Evolutionary conservation across 2,329 filamentous ascomycete genomes (phyloP), one percentile per base, ranked within the genome.

Genomic region (Emmonsiellopsis sp.): DNA sequence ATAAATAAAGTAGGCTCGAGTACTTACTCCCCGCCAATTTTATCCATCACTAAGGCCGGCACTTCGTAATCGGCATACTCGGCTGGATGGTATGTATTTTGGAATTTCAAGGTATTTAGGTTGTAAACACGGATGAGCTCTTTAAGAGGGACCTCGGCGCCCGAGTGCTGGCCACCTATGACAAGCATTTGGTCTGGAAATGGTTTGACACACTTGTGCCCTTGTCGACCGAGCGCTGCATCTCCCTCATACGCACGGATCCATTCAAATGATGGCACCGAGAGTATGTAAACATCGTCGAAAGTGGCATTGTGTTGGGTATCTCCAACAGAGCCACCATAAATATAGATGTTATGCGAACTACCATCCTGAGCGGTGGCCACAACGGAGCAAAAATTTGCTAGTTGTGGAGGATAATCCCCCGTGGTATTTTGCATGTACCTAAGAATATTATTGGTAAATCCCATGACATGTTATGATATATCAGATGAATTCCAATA

Each of bases 161-260:
- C 3, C 51, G 40, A 27, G 55, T 14, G n/a, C 46, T 53, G 11
- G 33, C 70, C 71, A 5, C 70, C 70, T 21, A 72, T 52, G 13
- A 71, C 65, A 37, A 72, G 59, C 69, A 73, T 71, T 54, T 72
- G 63, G 27, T 78, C 72, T 0, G 84, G 83, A 62, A 80, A 70
- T 1, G 64, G 57, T 50, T 63, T 65, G 27, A 68, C 55, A 53
- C 69, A 72, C 34, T 61, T 59, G 55, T 71, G 65, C 2, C 61
- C 60, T 14, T 60, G 61, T 36, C 66, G 62, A 14, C 63, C 65
- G 46, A 61, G 57, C 21, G 49, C 14, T 9, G 13, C 21, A 13
- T 49, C 52, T 3, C 65, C 62, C 6, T 56, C 53, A 44, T 58
- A 57, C 2, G 53, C 63, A 39, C 64, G 66, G 42, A 65, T 56